Conservation (phyloP, 2,329 filamentous ascomycete species). For the Xylariales sp. region DNA sequence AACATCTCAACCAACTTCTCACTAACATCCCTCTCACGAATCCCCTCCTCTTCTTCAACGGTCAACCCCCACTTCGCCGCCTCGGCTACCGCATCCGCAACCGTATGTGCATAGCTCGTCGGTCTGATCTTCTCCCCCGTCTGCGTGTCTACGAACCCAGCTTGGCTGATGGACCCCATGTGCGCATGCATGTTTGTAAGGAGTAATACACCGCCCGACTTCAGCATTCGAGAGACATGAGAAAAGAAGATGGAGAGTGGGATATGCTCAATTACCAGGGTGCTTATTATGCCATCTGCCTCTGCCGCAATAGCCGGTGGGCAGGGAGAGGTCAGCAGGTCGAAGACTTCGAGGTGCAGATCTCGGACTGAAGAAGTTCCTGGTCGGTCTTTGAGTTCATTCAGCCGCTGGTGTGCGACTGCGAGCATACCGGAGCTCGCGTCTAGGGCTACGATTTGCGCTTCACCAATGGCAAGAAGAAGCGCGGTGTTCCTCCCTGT, state of each 20-base stretch:
- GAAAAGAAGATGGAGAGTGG: conserved; percentile 46
- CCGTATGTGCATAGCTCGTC: conserved; percentile 51
- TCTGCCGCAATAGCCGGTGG: conserved; percentile 18
- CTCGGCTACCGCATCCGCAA: conserved; percentile 45
- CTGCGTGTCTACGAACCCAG: conserved; percentile 53
- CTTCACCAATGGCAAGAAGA: conserved; percentile 32
- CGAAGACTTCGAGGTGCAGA: conserved; percentile 29
- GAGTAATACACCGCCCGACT: conserved; percentile 45
- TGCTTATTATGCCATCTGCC: conserved; percentile 49
- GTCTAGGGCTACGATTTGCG: conserved; percentile 49
- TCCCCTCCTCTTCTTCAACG: conserved; percentile 32
- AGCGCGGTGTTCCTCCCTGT: conserved; percentile 59
- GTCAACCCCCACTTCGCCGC: conserved; percentile 42
- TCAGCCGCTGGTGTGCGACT: conserved; percentile 38
- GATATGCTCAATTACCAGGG: conserved; percentile 62
- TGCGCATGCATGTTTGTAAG: conserved; percentile 67
- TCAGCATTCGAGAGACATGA: conserved; percentile 38
- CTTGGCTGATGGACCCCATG: conserved; percentile 56
- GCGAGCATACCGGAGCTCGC: conserved; percentile 53
- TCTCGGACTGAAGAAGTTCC: neutral
- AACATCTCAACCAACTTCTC: conserved; percentile 52
- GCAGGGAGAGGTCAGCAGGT: conserved; percentile 29
- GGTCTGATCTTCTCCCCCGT: conserved; percentile 55
- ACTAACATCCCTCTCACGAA: conserved; percentile 40
- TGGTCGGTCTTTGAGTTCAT: neutral